Percentiles rank a stretch among this genome's conserved stretches.
Conservation (phyloP, 805 yeast genomes). For the Candida khao-thaluensis region DNA sequence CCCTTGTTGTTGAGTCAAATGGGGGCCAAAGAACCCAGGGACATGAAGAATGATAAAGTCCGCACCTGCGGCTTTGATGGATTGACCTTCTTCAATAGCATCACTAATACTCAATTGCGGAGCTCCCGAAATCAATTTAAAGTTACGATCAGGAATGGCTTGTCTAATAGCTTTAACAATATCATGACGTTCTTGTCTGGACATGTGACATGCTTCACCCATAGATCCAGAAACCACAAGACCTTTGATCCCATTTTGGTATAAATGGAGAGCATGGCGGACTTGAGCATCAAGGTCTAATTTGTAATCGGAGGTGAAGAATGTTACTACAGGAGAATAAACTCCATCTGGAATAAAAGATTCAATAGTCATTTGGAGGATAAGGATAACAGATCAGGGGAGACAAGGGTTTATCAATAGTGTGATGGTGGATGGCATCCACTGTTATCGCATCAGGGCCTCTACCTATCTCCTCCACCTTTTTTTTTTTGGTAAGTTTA, state of each 20-base stretch:
- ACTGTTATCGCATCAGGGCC: too few species aligned
- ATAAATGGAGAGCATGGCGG: constrained; percentile 27
- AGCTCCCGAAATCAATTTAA: constrained; percentile 34
- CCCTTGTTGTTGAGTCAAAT: constrained; percentile 30
- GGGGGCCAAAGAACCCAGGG: constrained; percentile 37
- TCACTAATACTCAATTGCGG: constrained; percentile 27
- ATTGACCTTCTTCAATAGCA: constrained; percentile 23
- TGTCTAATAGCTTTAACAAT: constrained; percentile 26
- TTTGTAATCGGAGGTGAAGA: constrained; percentile 25
- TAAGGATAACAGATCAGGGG: too few species aligned
- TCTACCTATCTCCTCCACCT: too few species aligned
- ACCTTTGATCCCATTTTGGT: constrained; percentile 31
- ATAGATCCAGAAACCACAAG: constrained; percentile 39
- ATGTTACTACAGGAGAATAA: constrained; percentile 32
- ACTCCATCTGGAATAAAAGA: constrained; percentile 22
- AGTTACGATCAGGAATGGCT: constrained; percentile 30
- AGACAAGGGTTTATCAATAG: too few species aligned
- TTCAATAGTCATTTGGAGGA: constrained; percentile 15
- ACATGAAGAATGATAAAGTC: constrained; percentile 31
- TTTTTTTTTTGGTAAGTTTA: too few species aligned
- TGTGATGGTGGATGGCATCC: constrained; percentile 2
- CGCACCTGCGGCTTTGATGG: constrained; percentile 32
- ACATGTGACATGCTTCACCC: constrained; percentile 39
- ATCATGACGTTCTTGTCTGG: constrained; percentile 27
- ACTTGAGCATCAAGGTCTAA: constrained; percentile 32